Evolutionary conservation across 2,329 filamentous ascomycete species (phyloP).

Genomic region (Fusarium abutilonis): DNA sequence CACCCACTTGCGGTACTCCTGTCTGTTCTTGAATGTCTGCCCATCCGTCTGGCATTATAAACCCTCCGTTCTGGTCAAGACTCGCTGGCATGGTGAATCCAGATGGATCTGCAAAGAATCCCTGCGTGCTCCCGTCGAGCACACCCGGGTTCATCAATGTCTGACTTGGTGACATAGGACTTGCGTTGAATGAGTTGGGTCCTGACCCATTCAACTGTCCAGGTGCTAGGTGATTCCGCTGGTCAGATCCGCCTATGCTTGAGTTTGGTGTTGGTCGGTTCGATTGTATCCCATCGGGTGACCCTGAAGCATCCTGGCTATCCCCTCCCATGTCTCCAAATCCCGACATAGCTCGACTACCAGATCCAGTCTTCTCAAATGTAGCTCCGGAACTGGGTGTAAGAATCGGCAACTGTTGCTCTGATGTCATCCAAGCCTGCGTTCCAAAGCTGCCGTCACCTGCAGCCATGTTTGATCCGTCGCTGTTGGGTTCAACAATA

Average conservation of each 20-base stretch:
- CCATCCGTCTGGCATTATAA: slow-evolving; percentile 59
- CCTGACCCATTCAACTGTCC: slow-evolving; percentile 53
- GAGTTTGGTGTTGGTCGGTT: slow-evolving; percentile 70
- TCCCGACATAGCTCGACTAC: slow-evolving; percentile 45
- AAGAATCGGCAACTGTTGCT: slow-evolving; percentile 53
- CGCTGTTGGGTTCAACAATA: slow-evolving; percentile 51
- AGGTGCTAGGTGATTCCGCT: slow-evolving; percentile 42
- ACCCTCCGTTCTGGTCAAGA: slow-evolving; percentile 48
- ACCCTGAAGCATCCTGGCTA: slow-evolving; percentile 59
- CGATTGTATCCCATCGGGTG: slow-evolving; percentile 61
- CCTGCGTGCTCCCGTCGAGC: slow-evolving; percentile 50
- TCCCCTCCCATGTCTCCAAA: slow-evolving; percentile 59
- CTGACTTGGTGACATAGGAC: slow-evolving; percentile 59
- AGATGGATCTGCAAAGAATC: slow-evolving; percentile 54
- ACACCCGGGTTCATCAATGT: slow-evolving; percentile 52
- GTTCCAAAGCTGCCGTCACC: slow-evolving; percentile 45
- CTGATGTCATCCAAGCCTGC: slow-evolving; percentile 53
- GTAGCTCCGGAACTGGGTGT: slow-evolving; percentile 50
- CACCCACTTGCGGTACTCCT: slow-evolving; percentile 65
- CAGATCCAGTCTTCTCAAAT: slow-evolving; percentile 49
- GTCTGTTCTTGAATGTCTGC: slow-evolving; percentile 53
- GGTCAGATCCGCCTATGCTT: slow-evolving; percentile 51
- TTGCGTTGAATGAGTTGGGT: slow-evolving; percentile 61
- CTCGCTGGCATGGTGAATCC: slow-evolving; percentile 50
- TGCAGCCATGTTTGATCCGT: slow-evolving; percentile 39